A percentile compares a stretch with the other conserved stretches of the same genome.
Evolutionary conservation across 805 yeast species (phyloP).

Genomic region (Cyberlindnera japonica): DNA sequence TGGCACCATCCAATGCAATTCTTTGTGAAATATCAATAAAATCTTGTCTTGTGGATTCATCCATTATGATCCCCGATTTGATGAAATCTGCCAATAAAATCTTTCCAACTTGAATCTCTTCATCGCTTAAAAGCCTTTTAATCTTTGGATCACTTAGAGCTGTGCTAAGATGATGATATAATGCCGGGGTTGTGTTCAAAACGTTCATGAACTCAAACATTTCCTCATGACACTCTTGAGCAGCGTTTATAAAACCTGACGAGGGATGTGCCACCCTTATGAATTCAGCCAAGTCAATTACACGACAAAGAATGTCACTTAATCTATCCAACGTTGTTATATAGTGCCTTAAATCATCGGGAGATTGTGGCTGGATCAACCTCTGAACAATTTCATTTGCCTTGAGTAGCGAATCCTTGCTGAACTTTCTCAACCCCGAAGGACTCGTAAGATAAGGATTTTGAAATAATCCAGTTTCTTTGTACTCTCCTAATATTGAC

Average conservation of each 20-base stretch:
- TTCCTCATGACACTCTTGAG: slow-evolving; percentile 82
- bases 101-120: slow-evolving; percentile 80
- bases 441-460: slow-evolving; percentile 71
- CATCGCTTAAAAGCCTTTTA: slow-evolving; percentile 45
- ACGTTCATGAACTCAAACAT: slow-evolving; percentile 94
- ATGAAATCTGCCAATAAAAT: slow-evolving; percentile 81
- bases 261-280: slow-evolving; percentile 86
- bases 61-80: slow-evolving; percentile 84
- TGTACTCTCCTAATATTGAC: slow-evolving; percentile 12
- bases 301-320: slow-evolving; percentile 86
- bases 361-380: slow-evolving; percentile 47
- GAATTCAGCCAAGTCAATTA: slow-evolving; percentile 91
- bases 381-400: slow-evolving; percentile 60
- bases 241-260: slow-evolving; percentile 63
- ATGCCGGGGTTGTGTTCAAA: slow-evolving; percentile 75
- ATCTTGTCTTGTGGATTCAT: slow-evolving; percentile 52
- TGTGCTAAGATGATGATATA: slow-evolving; percentile 53
- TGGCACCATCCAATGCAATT: slow-evolving; percentile 78
- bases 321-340: slow-evolving; percentile 73
- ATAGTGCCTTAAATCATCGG: slow-evolving; percentile 44
- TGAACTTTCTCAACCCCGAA: slow-evolving; percentile 64
- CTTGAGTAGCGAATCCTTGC: slow-evolving; percentile 54
- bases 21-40: slow-evolving; percentile 78
- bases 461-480: slow-evolving; percentile 64
- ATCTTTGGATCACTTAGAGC: slow-evolving; percentile 42